Base-by-base conservation (phyloP, 2,329 filamentous ascomycete species). In the Furcasterigmium sp. region DNA sequence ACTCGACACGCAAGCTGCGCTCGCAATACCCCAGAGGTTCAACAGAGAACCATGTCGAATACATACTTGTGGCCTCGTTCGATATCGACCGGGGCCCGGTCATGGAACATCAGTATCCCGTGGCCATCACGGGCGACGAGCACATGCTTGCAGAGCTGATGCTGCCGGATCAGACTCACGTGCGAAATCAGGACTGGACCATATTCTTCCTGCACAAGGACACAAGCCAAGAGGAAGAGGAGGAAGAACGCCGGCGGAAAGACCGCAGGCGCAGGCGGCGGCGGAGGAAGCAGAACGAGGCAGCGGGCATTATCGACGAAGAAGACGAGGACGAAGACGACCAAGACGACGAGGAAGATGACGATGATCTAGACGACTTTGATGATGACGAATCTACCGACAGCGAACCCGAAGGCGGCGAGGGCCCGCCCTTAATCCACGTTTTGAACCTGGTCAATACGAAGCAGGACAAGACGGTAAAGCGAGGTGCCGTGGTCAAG, bases 161-260 rank as follows among this genome's bases (percentile, higher is more conserved):
- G 93, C 71, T 98, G 61, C 93, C 93, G 0, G 93, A 98, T 64
- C 91, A 97, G 65, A 90, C 91, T 18, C 93, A 98, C 67, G 82
- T 93, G 48, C 81, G 93, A 30, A 91, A 87, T 58, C 91, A 97
- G 66, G 93, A 98, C 63, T 98, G 93, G 93, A 98, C 93, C 34
- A 95, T 97, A 43, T 98, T 98, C 70, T 98, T 98, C 61, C 64
- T 98, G 44, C 93, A 98, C 69, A 97, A 97, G 63, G 93, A 98
- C 62, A 87, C 84, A 4, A 91, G 82, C 47, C 82, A 85, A 40
- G 84, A 87, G 46, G 87, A 91, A 45, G 91, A 95, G 47, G 86
- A 90, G 23, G 78, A 82, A 44, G 85, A 88, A 53, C 72, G 73
- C 47, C 72, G 69, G 43, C 72, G 72, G 30, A 83, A 77, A 51